phyloP scores from a whole-genome alignment of 2,329 filamentous ascomycete genomes.

The Ilyonectria mors-panacis region DNA sequence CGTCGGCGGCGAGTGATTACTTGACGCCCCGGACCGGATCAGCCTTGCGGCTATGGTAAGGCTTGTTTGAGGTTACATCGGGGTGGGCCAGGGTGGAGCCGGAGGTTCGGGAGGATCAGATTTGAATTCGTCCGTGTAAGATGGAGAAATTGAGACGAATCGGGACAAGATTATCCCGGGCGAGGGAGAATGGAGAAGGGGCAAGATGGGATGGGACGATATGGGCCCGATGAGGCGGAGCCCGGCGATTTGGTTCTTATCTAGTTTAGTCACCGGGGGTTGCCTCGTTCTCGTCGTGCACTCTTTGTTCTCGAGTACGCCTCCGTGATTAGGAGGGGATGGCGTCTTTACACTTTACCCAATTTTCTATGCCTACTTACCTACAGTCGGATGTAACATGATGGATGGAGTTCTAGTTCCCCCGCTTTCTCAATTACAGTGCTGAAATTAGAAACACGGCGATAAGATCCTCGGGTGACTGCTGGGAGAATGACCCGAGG shows the following conservation, averaged over 20 bases:
- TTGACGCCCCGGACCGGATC: conserved; percentile 18
- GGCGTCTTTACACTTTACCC: conserved; percentile 1
- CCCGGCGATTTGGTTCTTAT: conserved; percentile 28
- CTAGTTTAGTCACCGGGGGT: conserved; percentile 5
- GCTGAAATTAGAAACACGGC: conserved; percentile 19
- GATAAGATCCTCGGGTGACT: background rate
- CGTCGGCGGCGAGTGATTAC: conserved; percentile 61
- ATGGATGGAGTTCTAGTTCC: conserved; percentile 2
- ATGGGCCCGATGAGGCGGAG: conserved; percentile 3
- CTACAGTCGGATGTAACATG: conserved; percentile 19
- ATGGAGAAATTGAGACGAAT: conserved; percentile 33
- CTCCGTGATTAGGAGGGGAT: conserved; percentile 14
- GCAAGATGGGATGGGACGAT: background rate
- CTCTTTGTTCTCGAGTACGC: conserved; percentile 8
- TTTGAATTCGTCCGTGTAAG: conserved; percentile 19
- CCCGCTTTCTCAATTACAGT: background rate
- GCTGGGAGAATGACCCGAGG: conserved; percentile 23
- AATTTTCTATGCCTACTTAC: conserved; percentile 8
- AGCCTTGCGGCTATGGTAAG: conserved; percentile 34
- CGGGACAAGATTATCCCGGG: conserved; percentile 12
- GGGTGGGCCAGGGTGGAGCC: conserved; percentile 23
- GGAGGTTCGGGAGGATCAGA: conserved; percentile 17
- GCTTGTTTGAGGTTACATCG: conserved; percentile 18
- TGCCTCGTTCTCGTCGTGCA: background rate
- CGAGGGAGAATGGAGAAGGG: conserved; percentile 14